Percentiles rank a stretch among this genome's conserved stretches.
Evolutionary conservation across 805 yeast genomes (phyloP).

Genomic region (Saturnispora galanensis): DNA sequence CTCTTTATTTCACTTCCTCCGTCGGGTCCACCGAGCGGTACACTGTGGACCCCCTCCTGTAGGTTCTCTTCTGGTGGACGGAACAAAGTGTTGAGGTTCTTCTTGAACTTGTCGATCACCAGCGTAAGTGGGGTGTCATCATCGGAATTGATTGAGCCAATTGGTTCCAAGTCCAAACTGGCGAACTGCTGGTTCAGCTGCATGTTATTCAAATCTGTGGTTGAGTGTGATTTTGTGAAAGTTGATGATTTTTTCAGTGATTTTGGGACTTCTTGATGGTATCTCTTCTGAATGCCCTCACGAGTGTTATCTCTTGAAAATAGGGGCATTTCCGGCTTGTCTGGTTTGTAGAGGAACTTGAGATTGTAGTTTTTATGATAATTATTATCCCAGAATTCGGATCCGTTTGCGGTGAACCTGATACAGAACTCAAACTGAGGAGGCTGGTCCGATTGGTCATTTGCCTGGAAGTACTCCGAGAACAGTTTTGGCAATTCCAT

Average conservation of each 20-base stretch:
- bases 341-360: conserved; percentile 18
- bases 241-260: conserved; percentile 21
- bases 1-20: conserved; percentile 3
- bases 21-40: conserved; percentile 4
- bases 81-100: background rate
- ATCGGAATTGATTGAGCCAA: too few species aligned
- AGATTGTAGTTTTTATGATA: conserved; percentile 46
- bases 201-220: background rate
- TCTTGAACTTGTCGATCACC: conserved; percentile 4
- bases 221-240: conserved; percentile 13
- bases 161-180: too few species aligned
- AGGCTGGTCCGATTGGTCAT: conserved; percentile 7
- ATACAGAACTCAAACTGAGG: conserved; percentile 40
- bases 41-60: background rate
- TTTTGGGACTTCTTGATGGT: conserved; percentile 9
- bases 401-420: conserved; percentile 37
- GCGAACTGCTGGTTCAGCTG: too few species aligned
- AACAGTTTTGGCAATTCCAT: conserved; percentile 40
- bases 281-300: background rate
- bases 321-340: background rate
- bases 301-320: background rate
- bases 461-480: conserved; percentile 18
- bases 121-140: conserved; percentile 1
- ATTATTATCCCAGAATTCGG: conserved; percentile 77
- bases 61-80: background rate